phyloP scores from a whole-genome alignment of 2,329 filamentous ascomycete genomes.

The Albophoma yamanashiensis region DNA sequence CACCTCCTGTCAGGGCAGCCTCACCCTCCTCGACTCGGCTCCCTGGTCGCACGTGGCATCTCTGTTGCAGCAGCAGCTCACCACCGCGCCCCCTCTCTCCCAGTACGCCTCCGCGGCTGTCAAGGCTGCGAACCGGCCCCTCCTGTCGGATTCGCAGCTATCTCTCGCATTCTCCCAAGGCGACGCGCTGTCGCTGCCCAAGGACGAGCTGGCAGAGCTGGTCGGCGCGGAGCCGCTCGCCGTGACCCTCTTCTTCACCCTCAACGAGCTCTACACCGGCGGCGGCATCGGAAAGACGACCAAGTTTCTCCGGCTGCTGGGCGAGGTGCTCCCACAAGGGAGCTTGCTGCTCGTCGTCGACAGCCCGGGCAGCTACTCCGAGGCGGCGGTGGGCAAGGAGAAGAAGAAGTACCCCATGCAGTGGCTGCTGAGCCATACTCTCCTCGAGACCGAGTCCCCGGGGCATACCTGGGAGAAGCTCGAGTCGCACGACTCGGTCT shows the following conservation, averaged over 20 bases:
- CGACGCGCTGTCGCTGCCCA: slow-evolving; percentile 35
- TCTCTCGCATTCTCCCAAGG: slow-evolving; percentile 30
- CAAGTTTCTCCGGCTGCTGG: slow-evolving; percentile 60
- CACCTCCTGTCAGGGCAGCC: slow-evolving; percentile 16
- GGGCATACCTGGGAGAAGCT: slow-evolving; percentile 60
- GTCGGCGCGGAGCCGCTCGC: slow-evolving; percentile 34
- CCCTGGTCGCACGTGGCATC: slow-evolving; percentile 59
- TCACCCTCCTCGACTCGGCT: slow-evolving; percentile 71
- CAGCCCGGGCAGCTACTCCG: slow-evolving; percentile 87
- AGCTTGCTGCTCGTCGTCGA: slow-evolving; percentile 78
- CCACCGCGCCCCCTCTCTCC: slow-evolving; percentile 36
- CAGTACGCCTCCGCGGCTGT: slow-evolving; percentile 40
- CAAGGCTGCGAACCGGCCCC: slow-evolving; percentile 30
- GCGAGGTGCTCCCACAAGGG: slow-evolving; percentile 41
- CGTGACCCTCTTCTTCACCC: slow-evolving; percentile 81
- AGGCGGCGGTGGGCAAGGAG: slow-evolving; percentile 56
- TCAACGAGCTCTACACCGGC: slow-evolving; percentile 86
- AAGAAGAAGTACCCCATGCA: slow-evolving; percentile 78
- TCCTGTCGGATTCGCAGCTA: slow-evolving; percentile 30
- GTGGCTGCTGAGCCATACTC: slow-evolving; percentile 77
- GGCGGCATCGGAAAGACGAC: slow-evolving; percentile 67
- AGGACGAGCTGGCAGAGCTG: slow-evolving; percentile 19
- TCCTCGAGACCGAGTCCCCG: slow-evolving; percentile 38
- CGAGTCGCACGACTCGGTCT: slow-evolving; percentile 64
- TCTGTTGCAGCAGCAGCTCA: slow-evolving; percentile 47